Base-by-base conservation (phyloP, 495 filamentous ascomycete species). In the Elasticomyces elasticus region DNA sequence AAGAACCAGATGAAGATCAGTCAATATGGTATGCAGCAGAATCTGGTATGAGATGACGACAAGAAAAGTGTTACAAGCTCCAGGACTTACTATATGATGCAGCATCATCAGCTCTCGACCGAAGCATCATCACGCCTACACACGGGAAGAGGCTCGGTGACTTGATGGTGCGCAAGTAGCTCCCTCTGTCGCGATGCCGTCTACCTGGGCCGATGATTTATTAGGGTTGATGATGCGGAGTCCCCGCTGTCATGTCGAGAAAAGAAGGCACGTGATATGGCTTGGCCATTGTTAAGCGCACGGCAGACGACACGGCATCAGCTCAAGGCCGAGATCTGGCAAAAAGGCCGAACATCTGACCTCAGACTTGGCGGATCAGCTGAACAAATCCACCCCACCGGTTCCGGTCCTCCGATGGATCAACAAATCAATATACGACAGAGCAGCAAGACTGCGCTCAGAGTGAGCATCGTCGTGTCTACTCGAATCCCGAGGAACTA, bases 281-380 rank as follows among this genome's bases (percentile, higher is more conserved):
- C 13, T 12, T 23, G 20, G 11, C 17, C 17, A 25, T 5, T 7
- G 25, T 31, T 6, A 4, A 33, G 17, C 4, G 24, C 5, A 25
- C 45, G 45, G 49, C 49, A 51, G 24, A 19, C 49, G 49, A 24
- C 13, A 38, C 49, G 49, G 49, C 28, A 38, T 51, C 17, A 3
- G 13, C 15, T 5, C 30, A 15, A 33, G n/a, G n/a, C n/a, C n/a
- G n/a, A n/a, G n/a, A n/a, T n/a, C n/a, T n/a, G n/a, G n/a, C n/a
- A n/a, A n/a, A n/a, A n/a, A n/a, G n/a, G n/a, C n/a, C n/a, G n/a
- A n/a, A n/a, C n/a, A n/a, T n/a, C n/a, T n/a, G n/a, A n/a, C n/a
- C n/a, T n/a, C n/a, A n/a, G n/a, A n/a, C n/a, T n/a, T n/a, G n/a
- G n/a, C n/a, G n/a, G n/a, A n/a, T n/a, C n/a, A n/a, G n/a, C n/a